phyloP scores from a whole-genome alignment of 1,284 basidiomycete species.

The Irpex sp. region DNA sequence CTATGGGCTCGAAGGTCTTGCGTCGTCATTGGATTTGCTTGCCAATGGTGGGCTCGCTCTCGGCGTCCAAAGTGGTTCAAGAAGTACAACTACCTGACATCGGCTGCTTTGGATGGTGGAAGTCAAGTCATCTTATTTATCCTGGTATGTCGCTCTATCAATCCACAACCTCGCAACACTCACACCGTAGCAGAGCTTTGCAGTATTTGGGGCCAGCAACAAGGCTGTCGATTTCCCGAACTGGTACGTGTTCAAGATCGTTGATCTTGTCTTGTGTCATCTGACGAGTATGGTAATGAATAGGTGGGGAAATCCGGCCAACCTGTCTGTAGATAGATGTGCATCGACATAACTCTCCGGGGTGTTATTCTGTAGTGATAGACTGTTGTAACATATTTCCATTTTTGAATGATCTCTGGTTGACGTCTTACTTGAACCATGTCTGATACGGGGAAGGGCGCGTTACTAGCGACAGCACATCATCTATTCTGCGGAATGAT shows the following conservation, averaged over 20 bases:
- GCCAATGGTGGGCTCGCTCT: slow-evolving; percentile 58
- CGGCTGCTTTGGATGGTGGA: slow-evolving; percentile 55
- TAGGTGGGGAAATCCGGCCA: slow-evolving; percentile 40
- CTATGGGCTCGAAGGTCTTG: slow-evolving; percentile 43
- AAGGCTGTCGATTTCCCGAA: slow-evolving; percentile 61
- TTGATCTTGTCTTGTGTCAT: slow-evolving; percentile 14
- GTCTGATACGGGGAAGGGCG: too few relatives aligned
- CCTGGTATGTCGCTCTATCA: slow-evolving; percentile 32
- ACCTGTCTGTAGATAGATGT: slow-evolving; percentile 36
- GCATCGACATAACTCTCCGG: slow-evolving; percentile 19
- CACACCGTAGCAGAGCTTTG: slow-evolving; percentile 51
- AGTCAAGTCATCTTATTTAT: slow-evolving; percentile 57
- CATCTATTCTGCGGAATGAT: too few relatives aligned
- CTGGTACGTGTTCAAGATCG: slow-evolving; percentile 27
- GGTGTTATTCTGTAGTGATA: neutral
- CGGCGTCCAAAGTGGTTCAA: slow-evolving; percentile 56
- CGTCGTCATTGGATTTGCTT: slow-evolving; percentile 52
- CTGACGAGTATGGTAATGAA: neutral
- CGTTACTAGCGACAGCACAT: too few relatives aligned
- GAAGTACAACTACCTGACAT: slow-evolving; percentile 58
- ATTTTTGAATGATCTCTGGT: neutral
- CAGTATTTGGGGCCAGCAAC: slow-evolving; percentile 76
- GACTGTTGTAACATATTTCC: slow-evolving; percentile 1
- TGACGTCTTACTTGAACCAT: too few relatives aligned
- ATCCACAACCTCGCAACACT: neutral